phyloP scores from a whole-genome alignment of 1,139 yeast species.

The Suhomyces kunorum region DNA sequence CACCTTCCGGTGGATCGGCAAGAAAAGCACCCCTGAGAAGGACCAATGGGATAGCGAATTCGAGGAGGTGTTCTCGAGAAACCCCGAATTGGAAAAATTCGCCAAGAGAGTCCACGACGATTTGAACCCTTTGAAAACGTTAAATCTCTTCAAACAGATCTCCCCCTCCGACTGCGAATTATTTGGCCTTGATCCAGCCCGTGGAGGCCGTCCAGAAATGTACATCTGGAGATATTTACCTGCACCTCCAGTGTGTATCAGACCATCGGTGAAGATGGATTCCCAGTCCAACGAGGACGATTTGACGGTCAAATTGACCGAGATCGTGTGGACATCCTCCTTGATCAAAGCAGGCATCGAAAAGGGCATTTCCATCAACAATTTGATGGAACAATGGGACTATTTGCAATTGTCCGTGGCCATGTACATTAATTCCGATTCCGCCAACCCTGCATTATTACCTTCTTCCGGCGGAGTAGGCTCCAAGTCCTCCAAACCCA shows the following conservation, averaged over 20 bases:
- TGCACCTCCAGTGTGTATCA: slow-evolving; percentile 97
- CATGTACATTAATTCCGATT: slow-evolving; percentile 95
- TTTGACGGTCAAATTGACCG: slow-evolving; percentile 91
- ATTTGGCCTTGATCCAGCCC: slow-evolving; percentile 82
- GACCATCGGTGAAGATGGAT: slow-evolving; percentile 95
- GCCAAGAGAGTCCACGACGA: slow-evolving; percentile 90
- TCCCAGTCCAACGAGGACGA: slow-evolving; percentile 97
- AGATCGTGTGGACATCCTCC: slow-evolving; percentile 94
- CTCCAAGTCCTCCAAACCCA: slow-evolving; percentile 69
- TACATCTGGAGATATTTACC: slow-evolving; percentile 97
- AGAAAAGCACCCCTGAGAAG: slow-evolving; percentile 84
- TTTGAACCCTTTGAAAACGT: slow-evolving; percentile 86
- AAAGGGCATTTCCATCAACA: slow-evolving; percentile 88
- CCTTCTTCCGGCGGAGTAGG: slow-evolving; percentile 63
- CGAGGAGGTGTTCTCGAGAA: slow-evolving; percentile 63
- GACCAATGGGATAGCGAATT: slow-evolving; percentile 84
- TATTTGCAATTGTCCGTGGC: slow-evolving; percentile 93
- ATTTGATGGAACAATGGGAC: slow-evolving; percentile 99
- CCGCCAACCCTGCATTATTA: slow-evolving; percentile 78
- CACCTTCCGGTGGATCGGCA: slow-evolving; percentile 93
- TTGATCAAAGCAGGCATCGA: slow-evolving; percentile 92
- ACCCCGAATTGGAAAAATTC: slow-evolving; percentile 88
- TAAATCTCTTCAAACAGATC: slow-evolving; percentile 83
- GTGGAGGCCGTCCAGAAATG: slow-evolving; percentile 94
- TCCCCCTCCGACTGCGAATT: slow-evolving; percentile 87